These are phyloP conservation scores for Leccinum solheimii DNA, from an alignment of 1,284 basidiomycete species.

Conservation along the genomic window DNA sequence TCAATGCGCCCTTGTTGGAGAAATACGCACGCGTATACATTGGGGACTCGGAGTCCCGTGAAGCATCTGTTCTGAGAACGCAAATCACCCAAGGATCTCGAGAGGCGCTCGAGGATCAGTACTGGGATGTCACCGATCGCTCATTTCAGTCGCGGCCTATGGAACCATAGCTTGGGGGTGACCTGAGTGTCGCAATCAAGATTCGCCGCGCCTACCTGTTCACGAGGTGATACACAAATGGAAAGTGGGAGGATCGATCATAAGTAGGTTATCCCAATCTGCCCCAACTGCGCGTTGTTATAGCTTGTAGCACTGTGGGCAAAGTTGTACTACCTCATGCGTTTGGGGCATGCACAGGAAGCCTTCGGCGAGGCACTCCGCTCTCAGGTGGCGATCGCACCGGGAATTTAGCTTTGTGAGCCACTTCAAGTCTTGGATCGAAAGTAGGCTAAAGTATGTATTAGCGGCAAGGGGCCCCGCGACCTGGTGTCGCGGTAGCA, in stretches of 20 bases:
- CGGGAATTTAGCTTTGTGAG: slow-evolving; percentile 85
- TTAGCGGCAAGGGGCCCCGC: too few relatives aligned
- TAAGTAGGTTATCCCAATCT: too few relatives aligned
- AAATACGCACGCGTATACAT: slow-evolving; percentile 44
- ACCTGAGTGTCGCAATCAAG: slow-evolving; percentile 71
- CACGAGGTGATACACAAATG: too few relatives aligned
- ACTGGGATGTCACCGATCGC: slow-evolving; percentile 82
- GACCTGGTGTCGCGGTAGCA: too few relatives aligned
- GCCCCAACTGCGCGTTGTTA: too few relatives aligned
- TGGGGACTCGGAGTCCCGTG: slow-evolving; percentile 65
- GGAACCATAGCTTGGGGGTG: slow-evolving; percentile 40
- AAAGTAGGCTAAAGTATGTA: slow-evolving; percentile 26
- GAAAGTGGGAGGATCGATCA: too few relatives aligned
- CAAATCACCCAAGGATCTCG: slow-evolving; percentile 75
- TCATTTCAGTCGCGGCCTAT: slow-evolving; percentile 80
- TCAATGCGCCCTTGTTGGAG: too few relatives aligned
- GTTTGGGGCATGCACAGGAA: too few relatives aligned
- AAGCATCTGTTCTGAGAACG: slow-evolving; percentile 42
- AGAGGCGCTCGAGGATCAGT: slow-evolving; percentile 80
- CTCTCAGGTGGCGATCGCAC: slow-evolving; percentile 68
- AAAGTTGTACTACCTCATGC: too few relatives aligned
- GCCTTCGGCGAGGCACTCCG: too few relatives aligned
- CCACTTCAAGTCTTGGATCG: slow-evolving; percentile 86
- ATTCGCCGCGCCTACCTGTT: slow-evolving; percentile 44
- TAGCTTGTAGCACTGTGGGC: too few relatives aligned